Evolutionary conservation across 2,329 filamentous ascomycete species (phyloP).

Genomic region (Alternaria gansuensis): DNA sequence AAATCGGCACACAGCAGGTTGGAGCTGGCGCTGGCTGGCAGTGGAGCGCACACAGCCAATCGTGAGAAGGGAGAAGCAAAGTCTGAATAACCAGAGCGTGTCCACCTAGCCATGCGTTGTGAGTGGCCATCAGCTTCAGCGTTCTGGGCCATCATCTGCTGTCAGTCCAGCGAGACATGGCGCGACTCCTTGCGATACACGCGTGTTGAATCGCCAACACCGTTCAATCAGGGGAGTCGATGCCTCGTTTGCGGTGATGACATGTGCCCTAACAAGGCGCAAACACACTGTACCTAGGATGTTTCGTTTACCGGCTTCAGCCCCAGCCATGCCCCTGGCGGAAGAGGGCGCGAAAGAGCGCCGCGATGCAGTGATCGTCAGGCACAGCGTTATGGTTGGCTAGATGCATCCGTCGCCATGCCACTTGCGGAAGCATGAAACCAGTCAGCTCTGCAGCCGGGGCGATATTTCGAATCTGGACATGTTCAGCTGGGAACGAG

Average conservation of each 20-base stretch:
- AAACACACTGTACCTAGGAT: constrained; percentile 21
- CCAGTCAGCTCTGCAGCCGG: constrained; percentile 27
- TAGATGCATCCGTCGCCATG: constrained; percentile 22
- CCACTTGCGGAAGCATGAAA: constrained; percentile 44
- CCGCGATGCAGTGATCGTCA: constrained; percentile 46
- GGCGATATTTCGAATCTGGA: constrained; percentile 24
- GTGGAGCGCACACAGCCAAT: constrained; percentile 34
- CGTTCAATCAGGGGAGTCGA: constrained; percentile 9
- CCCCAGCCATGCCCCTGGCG: constrained; percentile 32
- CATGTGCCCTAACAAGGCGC: constrained; percentile 27
- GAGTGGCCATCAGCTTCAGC: constrained; percentile 11
- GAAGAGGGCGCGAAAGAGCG: constrained; percentile 21
- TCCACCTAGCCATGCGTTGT: constrained; percentile 16
- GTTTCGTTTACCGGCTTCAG: constrained; percentile 36
- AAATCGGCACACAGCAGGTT: constrained; percentile 34
- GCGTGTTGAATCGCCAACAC: constrained; percentile 19
- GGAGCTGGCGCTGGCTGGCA: constrained; percentile 30
- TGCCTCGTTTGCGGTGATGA: constrained; percentile 19
- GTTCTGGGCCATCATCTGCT: constrained; percentile 16
- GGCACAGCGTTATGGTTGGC: constrained; percentile 35
- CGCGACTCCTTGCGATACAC: constrained; percentile 25
- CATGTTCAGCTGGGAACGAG: constrained; percentile 30
- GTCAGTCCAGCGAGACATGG: constrained; percentile 3
- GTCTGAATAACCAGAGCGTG: constrained; percentile 24
- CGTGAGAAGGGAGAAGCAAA: constrained; percentile 24